Evolutionary conservation across 129 eudicot genomes (phyloP).

Genomic region (Flaveria ramosissima): DNA sequence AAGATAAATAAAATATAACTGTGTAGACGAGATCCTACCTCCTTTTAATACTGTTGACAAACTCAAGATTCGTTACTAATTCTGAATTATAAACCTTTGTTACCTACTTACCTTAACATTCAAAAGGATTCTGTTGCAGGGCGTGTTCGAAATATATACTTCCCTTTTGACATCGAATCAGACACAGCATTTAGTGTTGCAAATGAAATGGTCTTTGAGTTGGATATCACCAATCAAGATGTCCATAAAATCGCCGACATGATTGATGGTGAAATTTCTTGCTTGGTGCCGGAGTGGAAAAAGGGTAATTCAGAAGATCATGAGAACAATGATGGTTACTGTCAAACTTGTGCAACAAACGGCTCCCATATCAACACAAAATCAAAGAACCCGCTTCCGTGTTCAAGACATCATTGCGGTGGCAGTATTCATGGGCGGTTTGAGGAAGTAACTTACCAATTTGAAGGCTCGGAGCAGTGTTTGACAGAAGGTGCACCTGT

Average conservation of each 20-base stretch:
- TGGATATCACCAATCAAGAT: constrained; percentile 83
- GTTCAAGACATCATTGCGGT: constrained; percentile 49
- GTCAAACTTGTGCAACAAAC: constrained; percentile 41
- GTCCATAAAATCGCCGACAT: constrained; percentile 83
- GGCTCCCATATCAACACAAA: constrained; percentile 28
- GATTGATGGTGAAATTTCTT: constrained; percentile 71
- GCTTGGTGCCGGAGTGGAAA: constrained; percentile 77
- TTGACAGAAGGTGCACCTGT: constrained; percentile 54
- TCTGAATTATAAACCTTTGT: not conserved
- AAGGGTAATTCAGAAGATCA: constrained; percentile 31
- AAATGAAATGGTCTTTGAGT: constrained; percentile 86
- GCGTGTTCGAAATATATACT: constrained; percentile 75
- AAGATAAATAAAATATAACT: not conserved
- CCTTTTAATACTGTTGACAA: not conserved
- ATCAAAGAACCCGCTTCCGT: constrained; percentile 41
- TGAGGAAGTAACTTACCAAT: constrained; percentile 71
- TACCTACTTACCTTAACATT: not conserved
- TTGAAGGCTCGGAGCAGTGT: constrained; percentile 41
- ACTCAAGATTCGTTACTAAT: not conserved
- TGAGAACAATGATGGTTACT: constrained; percentile 19
- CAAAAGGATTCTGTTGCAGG: constrained; percentile 46
- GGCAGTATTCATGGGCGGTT: constrained; percentile 68
- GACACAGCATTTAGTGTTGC: constrained; percentile 89
- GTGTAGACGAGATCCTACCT: not conserved
- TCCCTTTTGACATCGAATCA: constrained; percentile 73